Base-by-base conservation (phyloP, 768 basidiomycete genomes). In the Tylopilus rubrobrunneus region DNA sequence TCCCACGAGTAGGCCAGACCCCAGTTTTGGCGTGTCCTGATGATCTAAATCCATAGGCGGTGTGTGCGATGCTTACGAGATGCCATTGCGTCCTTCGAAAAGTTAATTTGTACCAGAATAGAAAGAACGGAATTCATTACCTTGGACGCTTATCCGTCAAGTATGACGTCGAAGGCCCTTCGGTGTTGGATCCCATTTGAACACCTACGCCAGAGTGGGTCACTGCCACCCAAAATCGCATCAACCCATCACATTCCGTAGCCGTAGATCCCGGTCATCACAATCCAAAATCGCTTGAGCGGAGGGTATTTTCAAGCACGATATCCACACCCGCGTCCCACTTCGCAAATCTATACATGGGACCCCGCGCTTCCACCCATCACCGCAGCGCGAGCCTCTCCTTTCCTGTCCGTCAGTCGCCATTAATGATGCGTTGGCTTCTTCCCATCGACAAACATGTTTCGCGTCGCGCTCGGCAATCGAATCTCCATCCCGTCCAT, bases 361-460 rank as follows among this genome's bases (percentile, higher is more conserved):
- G 28, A 14, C 45, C 6, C 25, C 21, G 7, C 10, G 31, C 31
- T 2, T 21, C n/a, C 10, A 31, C 31, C 31, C 10, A 5, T 31
- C 31, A 31, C 41, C 7, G 11, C 23, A 48, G 15, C 37, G n/a
- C 17, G 25, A 7, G 8, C 43, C 11, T 39, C 39, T 27, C 34
- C 29, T 6, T 29, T 17, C 8, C 27, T 12, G 17, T 1, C 15
- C 15, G 14, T 14, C 47, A 46, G 14, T 14, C 47, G 46, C 21
- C 9, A 45, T 55, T n/a, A 80, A 57, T 80, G 78, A 51, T 76
- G 80, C 14, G 76, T 71, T 6, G 81, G 62, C 59, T 83, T 82
- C 59, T 81, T 78, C 29, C 81, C 95, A 68, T 97, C 94, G 25
- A 96, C 92, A 68, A 93, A 95, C 92, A 99, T 92, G 74, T 98